Percentiles rank a stretch among this genome's conserved stretches.
Evolutionary conservation across 495 filamentous ascomycete genomes (phyloP).

Genomic region (Physcia stellaris): DNA sequence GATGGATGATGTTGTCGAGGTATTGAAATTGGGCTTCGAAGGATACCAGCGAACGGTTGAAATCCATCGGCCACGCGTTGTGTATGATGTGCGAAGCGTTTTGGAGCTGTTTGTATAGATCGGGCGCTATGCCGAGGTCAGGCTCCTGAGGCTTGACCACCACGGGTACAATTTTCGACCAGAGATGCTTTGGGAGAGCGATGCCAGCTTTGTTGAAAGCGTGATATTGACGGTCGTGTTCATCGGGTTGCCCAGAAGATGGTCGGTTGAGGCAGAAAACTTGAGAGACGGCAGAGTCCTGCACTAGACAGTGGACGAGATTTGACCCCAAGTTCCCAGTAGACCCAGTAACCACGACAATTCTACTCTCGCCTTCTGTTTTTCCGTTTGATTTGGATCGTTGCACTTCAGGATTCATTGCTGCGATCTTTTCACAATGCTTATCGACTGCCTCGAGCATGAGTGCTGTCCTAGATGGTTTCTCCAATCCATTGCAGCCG

Average conservation of each 20-base stretch:
- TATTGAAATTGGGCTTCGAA: conserved; percentile 22
- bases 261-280: conserved; percentile 14
- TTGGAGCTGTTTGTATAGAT: conserved; percentile 4
- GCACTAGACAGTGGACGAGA: conserved; percentile 12
- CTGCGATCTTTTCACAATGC: background rate
- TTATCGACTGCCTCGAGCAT: background rate
- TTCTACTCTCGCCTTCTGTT: too few species aligned
- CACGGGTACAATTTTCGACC: conserved; percentile 12
- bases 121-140: conserved; percentile 3
- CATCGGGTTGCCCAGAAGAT: background rate
- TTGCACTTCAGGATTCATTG: too few species aligned
- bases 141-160: background rate
- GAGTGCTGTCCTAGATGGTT: background rate
- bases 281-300: background rate
- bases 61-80: conserved; percentile 29
- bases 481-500: too few species aligned
- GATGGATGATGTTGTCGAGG: conserved; percentile 19
- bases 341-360: conserved; percentile 22
- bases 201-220: conserved; percentile 8
- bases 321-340: conserved; percentile 22
- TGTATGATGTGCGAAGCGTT: conserved; percentile 26
- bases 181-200: conserved; percentile 2
- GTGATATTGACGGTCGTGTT: conserved; percentile 5
- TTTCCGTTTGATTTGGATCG: too few species aligned
- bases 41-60: conserved; percentile 16